phyloP scores from a whole-genome alignment of 2,329 filamentous ascomycete species.

The Fusarium armeniacum region DNA sequence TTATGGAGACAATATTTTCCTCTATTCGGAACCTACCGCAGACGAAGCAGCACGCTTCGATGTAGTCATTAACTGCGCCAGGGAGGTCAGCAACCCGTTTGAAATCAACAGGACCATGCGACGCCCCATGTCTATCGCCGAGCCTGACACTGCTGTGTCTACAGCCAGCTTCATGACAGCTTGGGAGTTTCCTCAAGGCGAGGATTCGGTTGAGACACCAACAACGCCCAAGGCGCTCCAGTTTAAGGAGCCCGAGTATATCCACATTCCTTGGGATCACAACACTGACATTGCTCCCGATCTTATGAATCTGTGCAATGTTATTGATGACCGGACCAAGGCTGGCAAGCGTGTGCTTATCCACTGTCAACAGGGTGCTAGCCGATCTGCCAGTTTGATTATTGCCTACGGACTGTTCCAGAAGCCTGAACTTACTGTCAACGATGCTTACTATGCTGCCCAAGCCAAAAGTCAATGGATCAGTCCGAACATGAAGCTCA shows the following conservation, averaged over 20 bases:
- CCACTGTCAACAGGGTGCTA: constrained; percentile 89
- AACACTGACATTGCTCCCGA: constrained; percentile 88
- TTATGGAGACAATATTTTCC: constrained; percentile 81
- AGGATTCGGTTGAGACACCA: constrained; percentile 62
- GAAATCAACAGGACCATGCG: constrained; percentile 52
- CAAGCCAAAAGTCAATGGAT: constrained; percentile 89
- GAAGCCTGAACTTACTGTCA: constrained; percentile 81
- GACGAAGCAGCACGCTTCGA: constrained; percentile 84
- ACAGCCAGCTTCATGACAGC: constrained; percentile 71
- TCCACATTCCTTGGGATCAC: constrained; percentile 90
- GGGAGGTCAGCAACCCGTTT: constrained; percentile 85
- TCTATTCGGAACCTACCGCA: constrained; percentile 84
- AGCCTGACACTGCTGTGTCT: constrained; percentile 69
- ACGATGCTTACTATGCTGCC: constrained; percentile 85
- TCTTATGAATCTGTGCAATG: constrained; percentile 79
- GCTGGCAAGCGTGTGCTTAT: constrained; percentile 84
- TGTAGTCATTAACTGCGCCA: constrained; percentile 86
- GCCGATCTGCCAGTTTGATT: constrained; percentile 86
- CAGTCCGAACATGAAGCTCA: constrained; percentile 90
- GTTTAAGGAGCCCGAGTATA: constrained; percentile 78
- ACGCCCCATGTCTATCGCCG: constrained; percentile 52
- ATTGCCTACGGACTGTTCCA: constrained; percentile 88
- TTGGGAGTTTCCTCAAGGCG: constrained; percentile 66
- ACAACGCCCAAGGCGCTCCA: constrained; percentile 67
- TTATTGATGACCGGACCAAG: constrained; percentile 78